Conservation (phyloP, 768 basidiomycete species). For the Lactifluus hygrophoroides region DNA sequence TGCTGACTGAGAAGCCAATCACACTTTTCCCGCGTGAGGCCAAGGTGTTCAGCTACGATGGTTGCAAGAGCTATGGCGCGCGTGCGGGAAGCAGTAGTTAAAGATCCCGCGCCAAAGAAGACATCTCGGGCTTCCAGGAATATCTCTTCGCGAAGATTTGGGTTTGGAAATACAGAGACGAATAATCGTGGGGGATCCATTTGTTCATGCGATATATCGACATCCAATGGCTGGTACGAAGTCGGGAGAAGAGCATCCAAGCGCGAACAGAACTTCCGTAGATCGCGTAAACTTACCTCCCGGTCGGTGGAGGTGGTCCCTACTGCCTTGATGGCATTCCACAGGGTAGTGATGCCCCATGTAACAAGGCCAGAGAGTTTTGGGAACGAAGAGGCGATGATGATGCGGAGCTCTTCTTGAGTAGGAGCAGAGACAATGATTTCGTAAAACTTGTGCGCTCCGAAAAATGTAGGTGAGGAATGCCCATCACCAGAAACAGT, state of each 20-base stretch:
- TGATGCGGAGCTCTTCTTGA: slow-evolving; percentile 55
- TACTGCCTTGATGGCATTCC: slow-evolving; percentile 50
- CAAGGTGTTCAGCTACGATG: slow-evolving; percentile 53
- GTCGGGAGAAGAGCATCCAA: slow-evolving; percentile 53
- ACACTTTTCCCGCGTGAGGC: slow-evolving; percentile 59
- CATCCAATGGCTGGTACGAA: slow-evolving; percentile 36
- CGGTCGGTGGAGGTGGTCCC: slow-evolving; percentile 46
- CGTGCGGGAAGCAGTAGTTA: slow-evolving; percentile 42
- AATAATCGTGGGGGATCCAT: slow-evolving; percentile 27
- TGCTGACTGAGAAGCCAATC: slow-evolving; percentile 62
- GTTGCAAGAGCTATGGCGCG: slow-evolving; percentile 43
- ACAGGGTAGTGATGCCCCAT: slow-evolving; percentile 52
- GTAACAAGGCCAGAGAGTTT: slow-evolving; percentile 44
- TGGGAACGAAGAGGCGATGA: slow-evolving; percentile 61
- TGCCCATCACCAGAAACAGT: slow-evolving; percentile 36
- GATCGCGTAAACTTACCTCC: slow-evolving; percentile 66
- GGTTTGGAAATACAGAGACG: slow-evolving; percentile 53
- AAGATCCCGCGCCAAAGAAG: slow-evolving; percentile 70
- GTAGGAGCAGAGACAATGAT: slow-evolving; percentile 55
- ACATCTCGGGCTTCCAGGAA: slow-evolving; percentile 85
- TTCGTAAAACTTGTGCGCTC: slow-evolving; percentile 77
- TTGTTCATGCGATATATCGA: slow-evolving; percentile 24
- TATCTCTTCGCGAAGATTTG: slow-evolving; percentile 75
- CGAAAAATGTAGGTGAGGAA: slow-evolving; percentile 65
- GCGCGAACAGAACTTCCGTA: slow-evolving; percentile 77